phyloP scores from a whole-genome alignment of 768 basidiomycete species.

The Xanthoconium stramineum region DNA sequence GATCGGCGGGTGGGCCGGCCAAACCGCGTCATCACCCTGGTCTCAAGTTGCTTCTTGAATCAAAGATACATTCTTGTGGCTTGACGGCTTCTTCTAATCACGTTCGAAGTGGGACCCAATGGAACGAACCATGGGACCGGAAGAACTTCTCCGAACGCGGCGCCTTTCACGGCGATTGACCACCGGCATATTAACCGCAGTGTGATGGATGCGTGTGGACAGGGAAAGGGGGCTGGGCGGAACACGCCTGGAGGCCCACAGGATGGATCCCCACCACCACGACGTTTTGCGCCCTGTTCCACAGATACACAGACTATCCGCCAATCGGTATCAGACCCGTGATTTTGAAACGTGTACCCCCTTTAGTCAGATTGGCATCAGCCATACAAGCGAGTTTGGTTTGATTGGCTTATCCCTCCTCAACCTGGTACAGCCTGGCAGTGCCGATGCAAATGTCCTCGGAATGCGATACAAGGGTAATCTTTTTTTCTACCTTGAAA shows the following conservation, averaged over 20 bases:
- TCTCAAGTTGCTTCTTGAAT: not conserved
- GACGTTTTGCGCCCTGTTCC: slow-evolving; percentile 12
- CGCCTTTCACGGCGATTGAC: not conserved
- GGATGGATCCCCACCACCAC: slow-evolving; percentile 2
- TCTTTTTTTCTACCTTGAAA: not conserved
- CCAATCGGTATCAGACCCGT: slow-evolving; percentile 8
- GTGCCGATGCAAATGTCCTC: slow-evolving; percentile 12
- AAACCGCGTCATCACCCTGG: not conserved
- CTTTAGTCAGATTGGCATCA: slow-evolving; percentile 8
- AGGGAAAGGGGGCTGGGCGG: not conserved
- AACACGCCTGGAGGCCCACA: slow-evolving; percentile 8
- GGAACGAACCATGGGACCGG: not conserved
- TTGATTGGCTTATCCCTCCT: slow-evolving; percentile 3
- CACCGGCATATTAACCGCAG: slow-evolving; percentile 1
- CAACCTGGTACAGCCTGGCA: not conserved
- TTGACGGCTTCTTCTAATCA: not conserved
- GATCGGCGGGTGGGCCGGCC: not conserved
- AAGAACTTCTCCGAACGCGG: not conserved
- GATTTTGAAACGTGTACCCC: slow-evolving; percentile 16
- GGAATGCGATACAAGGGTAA: slow-evolving; percentile 10
- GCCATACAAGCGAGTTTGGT: not conserved
- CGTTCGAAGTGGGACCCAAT: slow-evolving; percentile 1
- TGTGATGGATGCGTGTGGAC: not conserved
- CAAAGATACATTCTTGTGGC: slow-evolving; percentile 17
- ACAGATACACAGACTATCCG: not conserved